These are phyloP conservation scores for Apiospora saccharicola DNA, from an alignment of 2,329 filamentous ascomycete genomes.

Conservation along the genomic window DNA sequence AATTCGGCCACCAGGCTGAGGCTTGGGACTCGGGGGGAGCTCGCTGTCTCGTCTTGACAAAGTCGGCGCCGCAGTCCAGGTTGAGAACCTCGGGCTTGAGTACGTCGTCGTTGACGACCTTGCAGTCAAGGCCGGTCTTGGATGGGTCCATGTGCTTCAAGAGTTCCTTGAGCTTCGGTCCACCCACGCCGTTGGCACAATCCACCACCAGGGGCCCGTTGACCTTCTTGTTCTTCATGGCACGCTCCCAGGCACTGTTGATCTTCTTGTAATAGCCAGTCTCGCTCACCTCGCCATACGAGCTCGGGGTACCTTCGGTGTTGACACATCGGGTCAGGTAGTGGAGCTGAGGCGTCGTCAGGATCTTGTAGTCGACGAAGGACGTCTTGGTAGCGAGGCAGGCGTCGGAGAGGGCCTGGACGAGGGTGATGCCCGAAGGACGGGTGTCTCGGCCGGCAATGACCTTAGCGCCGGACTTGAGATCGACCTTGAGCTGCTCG, in stretches of 20 bases:
- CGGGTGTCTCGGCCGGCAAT: slow-evolving; percentile 93
- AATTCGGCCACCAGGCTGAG: slow-evolving; percentile 77
- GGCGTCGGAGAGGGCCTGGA: slow-evolving; percentile 79
- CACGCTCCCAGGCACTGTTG: slow-evolving; percentile 80
- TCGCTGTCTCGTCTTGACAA: slow-evolving; percentile 95
- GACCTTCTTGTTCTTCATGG: slow-evolving; percentile 79
- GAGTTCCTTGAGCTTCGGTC: slow-evolving; percentile 86
- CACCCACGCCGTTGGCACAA: slow-evolving; percentile 96
- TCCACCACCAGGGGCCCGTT: slow-evolving; percentile 83
- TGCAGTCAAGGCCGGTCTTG: slow-evolving; percentile 78
- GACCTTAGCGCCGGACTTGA: slow-evolving; percentile 75
- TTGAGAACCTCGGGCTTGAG: slow-evolving; percentile 90
- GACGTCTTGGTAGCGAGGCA: slow-evolving; percentile 78
- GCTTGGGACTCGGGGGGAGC: slow-evolving; percentile 83
- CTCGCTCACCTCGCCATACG: slow-evolving; percentile 90
- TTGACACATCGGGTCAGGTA: slow-evolving; percentile 96
- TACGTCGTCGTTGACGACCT: slow-evolving; percentile 91
- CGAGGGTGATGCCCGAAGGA: slow-evolving; percentile 86
- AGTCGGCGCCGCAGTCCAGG: slow-evolving; percentile 94
- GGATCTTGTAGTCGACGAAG: slow-evolving; percentile 84
- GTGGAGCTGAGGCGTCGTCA: slow-evolving; percentile 97
- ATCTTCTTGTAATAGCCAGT: slow-evolving; percentile 96
- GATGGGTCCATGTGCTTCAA: slow-evolving; percentile 80
- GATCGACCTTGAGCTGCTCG: slow-evolving; percentile 77
- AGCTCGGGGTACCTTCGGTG: slow-evolving; percentile 84